Base-by-base conservation (phyloP, 805 yeast species). In the Ogataea ganodermae region DNA sequence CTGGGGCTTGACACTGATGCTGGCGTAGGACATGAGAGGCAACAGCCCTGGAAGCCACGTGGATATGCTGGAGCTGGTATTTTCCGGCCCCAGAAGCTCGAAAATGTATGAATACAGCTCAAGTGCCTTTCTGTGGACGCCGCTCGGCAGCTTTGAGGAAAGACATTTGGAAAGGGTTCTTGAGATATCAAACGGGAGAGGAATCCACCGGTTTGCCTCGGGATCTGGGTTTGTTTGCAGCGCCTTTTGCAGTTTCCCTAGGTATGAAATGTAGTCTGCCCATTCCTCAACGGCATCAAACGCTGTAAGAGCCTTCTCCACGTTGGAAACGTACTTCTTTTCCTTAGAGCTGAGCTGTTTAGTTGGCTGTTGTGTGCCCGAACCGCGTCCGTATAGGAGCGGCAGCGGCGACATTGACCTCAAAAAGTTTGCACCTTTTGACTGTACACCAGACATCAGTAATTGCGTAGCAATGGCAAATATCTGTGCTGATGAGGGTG, bases 251-350 rank as follows among this genome's bases (percentile, higher is more conserved):
- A 95, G 75, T 50, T 86, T 81, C 2, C 92, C 83, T 37, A 95
- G 72, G 63, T 89, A 91, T 18, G 97, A 85, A 47, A 94, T 94
- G 64, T 92, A 90, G 63, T 94, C 99, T 12, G 99, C 98, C 99
- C 99, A 94, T 70, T 94, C 99, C 26, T 83, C 86, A 1, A 90
- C 85, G 1, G 86, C 70, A 44, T 89, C 96, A 70, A 92, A 92
- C 16, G 80, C 73, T 6, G 78, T 75, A 18, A 94, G 71, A 0
- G 94, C 88, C 55, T 83, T 79, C 44, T 86, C 92, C 10, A 92
- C 76, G 48, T 76, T 81, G n/a, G 79, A 73, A 17, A 74, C 70
- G 60, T 83, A 85, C 50, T 86, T 81, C 68, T 80, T 85, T 60
- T 86, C 91, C 58, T 82, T 81, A 1, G 90, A 67, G 44, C 75